Conservation (phyloP, 768 basidiomycete species). For the Stropharia rugosoannulata region DNA sequence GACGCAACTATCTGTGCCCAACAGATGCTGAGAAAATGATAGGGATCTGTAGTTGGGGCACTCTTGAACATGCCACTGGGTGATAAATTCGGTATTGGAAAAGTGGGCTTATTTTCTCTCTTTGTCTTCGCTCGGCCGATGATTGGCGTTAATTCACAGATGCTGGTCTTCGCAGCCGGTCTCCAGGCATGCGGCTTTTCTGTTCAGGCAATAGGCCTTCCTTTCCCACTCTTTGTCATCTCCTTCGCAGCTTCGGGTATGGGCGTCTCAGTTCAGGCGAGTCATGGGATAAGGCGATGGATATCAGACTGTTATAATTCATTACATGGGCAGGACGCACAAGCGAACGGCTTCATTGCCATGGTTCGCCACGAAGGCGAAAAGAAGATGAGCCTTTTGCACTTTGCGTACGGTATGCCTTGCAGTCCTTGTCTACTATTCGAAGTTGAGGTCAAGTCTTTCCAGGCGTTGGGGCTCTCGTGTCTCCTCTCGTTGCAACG, state of each 20-base stretch:
- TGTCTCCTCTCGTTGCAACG: constrained; percentile 76
- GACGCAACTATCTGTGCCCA: too few relatives aligned
- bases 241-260: constrained; percentile 40
- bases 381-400: constrained; percentile 66
- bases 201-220: constrained; percentile 49
- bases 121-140: neutral
- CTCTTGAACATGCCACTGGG: constrained; percentile 35
- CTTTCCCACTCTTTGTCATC: constrained; percentile 59
- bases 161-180: constrained; percentile 35
- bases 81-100: constrained; percentile 39
- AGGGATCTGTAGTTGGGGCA: constrained; percentile 41
- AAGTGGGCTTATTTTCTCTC: constrained; percentile 22
- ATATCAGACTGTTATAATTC: neutral
- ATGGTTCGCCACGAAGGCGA: constrained; percentile 51
- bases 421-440: neutral
- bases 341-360: constrained; percentile 68
- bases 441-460: neutral
- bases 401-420: constrained; percentile 56
- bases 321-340: constrained; percentile 51
- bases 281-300: neutral
- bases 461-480: constrained; percentile 62
- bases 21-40: neutral
- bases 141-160: constrained; percentile 7
- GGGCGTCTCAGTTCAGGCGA: constrained; percentile 44
- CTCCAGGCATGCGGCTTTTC: constrained; percentile 50